A percentile compares a stretch with the other conserved stretches of the same genome.
Evolutionary conservation across 2,329 filamentous ascomycete species (phyloP).

Genomic region (Colletotrichum sublineola): DNA sequence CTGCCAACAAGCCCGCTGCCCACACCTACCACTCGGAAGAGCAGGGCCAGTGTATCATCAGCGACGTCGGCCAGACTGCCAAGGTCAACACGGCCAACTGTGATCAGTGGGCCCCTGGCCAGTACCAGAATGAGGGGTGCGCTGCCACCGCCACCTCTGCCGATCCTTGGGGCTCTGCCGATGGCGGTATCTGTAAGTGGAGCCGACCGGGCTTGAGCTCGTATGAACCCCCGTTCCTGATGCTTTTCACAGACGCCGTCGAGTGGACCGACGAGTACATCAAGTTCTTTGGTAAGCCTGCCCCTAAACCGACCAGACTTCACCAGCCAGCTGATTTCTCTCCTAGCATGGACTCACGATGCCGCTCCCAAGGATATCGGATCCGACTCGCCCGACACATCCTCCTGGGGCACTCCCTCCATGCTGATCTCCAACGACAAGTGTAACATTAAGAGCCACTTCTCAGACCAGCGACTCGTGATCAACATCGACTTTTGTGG

Average conservation of each 20-base stretch:
- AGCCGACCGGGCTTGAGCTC: neutral
- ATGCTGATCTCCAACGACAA: constrained; percentile 68
- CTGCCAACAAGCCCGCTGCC: constrained; percentile 68
- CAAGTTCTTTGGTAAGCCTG: constrained; percentile 52
- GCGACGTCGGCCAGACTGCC: constrained; percentile 48
- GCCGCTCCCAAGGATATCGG: constrained; percentile 52
- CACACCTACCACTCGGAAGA: constrained; percentile 61
- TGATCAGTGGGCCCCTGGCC: constrained; percentile 52
- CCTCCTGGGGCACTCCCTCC: constrained; percentile 73
- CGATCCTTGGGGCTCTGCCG: constrained; percentile 53
- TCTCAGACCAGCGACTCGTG: constrained; percentile 78
- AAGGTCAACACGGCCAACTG: constrained; percentile 55
- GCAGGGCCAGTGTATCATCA: constrained; percentile 54
- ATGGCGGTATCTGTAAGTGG: constrained; percentile 58
- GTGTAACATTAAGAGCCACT: constrained; percentile 75
- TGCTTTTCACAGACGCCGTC: constrained; percentile 56
- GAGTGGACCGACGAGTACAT: constrained; percentile 58
- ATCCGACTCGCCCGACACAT: constrained; percentile 68
- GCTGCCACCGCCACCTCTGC: constrained; percentile 52
- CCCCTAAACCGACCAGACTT: no score
- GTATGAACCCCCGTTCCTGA: constrained; percentile 24
- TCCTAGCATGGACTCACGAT: constrained; percentile 50
- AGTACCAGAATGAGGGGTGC: constrained; percentile 58
- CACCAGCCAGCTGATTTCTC: neutral
- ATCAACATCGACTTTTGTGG: constrained; percentile 84